A percentile compares a stretch with the other conserved stretches of the same genome.
phyloP scores from a whole-genome alignment of 768 basidiomycete genomes.

The Panellus pusillus region DNA sequence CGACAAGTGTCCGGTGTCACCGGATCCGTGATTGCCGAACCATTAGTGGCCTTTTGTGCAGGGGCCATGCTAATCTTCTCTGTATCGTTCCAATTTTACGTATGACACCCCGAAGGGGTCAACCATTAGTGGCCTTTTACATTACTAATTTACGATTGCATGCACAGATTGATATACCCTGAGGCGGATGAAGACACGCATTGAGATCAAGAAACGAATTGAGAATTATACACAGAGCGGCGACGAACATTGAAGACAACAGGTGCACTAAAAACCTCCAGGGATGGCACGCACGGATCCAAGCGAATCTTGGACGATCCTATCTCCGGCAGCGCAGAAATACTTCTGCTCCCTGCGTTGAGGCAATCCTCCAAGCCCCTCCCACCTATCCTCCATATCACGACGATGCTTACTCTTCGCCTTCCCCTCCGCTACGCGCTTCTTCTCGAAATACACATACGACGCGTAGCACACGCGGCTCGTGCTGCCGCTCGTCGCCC shows the following conservation, averaged over 20 bases:
- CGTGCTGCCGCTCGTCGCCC: constrained; percentile 18
- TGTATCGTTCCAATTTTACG: constrained; percentile 99
- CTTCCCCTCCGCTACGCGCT: constrained; percentile 15
- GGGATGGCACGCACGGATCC: constrained; percentile 8
- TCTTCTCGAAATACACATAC: constrained; percentile 22
- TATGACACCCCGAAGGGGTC: constrained; percentile 22
- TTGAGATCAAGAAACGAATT: too few species aligned
- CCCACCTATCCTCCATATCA: constrained; percentile 23
- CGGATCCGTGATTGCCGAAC: too few species aligned
- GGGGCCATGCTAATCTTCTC: constrained; percentile 99
- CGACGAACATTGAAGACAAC: too few species aligned
- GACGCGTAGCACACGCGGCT: constrained; percentile 20
- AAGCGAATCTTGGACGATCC: constrained; percentile 7
- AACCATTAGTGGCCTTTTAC: too few species aligned
- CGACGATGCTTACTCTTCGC: constrained; percentile 17
- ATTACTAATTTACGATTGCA: too few species aligned
- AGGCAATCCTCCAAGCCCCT: constrained; percentile 20
- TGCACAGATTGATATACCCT: too few species aligned
- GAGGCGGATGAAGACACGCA: too few species aligned
- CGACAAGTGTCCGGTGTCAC: too few species aligned
- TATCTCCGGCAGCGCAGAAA: neutral
- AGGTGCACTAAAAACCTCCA: neutral
- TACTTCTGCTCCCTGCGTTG: constrained; percentile 8
- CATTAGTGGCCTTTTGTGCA: too few species aligned
- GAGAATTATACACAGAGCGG: too few species aligned